These are phyloP conservation scores for Coemansia sp. DNA, from an alignment of 192 early-diverging fungal genomes.

Conservation along the genomic window DNA sequence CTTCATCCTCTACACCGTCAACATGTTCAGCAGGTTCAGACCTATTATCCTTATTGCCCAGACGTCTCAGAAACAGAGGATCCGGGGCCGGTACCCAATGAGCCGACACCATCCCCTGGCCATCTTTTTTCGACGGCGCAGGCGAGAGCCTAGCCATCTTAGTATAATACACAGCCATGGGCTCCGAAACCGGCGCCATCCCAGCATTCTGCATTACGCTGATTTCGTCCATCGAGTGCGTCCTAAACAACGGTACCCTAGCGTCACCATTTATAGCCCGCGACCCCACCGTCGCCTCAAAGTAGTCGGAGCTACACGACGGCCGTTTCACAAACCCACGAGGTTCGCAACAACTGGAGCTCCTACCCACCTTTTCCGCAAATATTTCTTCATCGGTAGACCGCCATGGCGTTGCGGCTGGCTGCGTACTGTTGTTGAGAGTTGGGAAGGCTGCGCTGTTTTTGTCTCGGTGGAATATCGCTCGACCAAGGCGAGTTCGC, in stretches of 20 bases:
- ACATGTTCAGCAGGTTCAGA: background rate
- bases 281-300: background rate
- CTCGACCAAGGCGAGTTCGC: background rate
- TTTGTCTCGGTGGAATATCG: background rate
- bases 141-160: conserved; percentile 5
- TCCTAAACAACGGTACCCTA: conserved; percentile 9
- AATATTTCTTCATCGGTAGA: too few species aligned
- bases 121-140: background rate
- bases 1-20: background rate
- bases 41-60: background rate
- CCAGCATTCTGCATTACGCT: background rate
- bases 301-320: background rate
- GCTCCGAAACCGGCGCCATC: background rate
- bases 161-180: background rate
- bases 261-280: conserved; percentile 1
- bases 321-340: background rate
- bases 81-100: background rate
- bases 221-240: conserved; percentile 22
- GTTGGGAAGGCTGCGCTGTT: background rate
- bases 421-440: background rate
- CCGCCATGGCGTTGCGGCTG: too few species aligned
- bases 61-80: background rate
- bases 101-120: background rate
- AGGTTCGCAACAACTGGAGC: background rate
- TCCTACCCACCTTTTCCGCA: background rate